phyloP scores from a whole-genome alignment of 2,329 filamentous ascomycete species.

The Rosellinia necatrix region DNA sequence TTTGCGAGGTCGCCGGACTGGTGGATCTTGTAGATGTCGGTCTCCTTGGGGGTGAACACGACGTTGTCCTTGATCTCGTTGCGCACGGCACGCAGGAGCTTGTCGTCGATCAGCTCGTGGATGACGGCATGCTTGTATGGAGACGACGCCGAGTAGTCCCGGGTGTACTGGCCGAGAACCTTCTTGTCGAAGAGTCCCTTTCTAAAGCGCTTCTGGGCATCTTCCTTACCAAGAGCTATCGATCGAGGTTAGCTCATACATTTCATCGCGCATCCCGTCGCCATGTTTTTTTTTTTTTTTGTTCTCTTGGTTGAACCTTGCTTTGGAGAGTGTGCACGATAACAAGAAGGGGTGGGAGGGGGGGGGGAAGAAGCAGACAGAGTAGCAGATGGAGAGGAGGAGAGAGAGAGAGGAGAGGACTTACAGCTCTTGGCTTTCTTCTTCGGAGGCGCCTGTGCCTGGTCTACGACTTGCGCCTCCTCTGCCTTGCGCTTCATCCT shows the following conservation, averaged over 20 bases:
- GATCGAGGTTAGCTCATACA: conserved; percentile 19
- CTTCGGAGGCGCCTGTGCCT: conserved; percentile 50
- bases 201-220: conserved; percentile 64
- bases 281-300: background rate
- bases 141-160: conserved; percentile 64
- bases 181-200: conserved; percentile 66
- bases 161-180: conserved; percentile 62
- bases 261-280: background rate
- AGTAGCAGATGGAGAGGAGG: too few species aligned
- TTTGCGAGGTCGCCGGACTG: conserved; percentile 98
- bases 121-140: conserved; percentile 96
- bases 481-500: conserved; percentile 67
- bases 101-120: conserved; percentile 75
- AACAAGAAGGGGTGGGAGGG: too few species aligned
- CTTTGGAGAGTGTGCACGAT: background rate
- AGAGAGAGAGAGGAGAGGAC: too few species aligned
- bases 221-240: conserved; percentile 53
- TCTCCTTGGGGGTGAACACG: conserved; percentile 96
- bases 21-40: conserved; percentile 99
- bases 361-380: too few species aligned
- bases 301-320: background rate
- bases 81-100: conserved; percentile 83
- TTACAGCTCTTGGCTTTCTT: conserved; percentile 57
- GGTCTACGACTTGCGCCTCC: conserved; percentile 46
- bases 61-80: conserved; percentile 88